Evolutionary conservation across 495 filamentous ascomycete genomes (phyloP).

Genomic region (Glutinoglossum americanum): DNA sequence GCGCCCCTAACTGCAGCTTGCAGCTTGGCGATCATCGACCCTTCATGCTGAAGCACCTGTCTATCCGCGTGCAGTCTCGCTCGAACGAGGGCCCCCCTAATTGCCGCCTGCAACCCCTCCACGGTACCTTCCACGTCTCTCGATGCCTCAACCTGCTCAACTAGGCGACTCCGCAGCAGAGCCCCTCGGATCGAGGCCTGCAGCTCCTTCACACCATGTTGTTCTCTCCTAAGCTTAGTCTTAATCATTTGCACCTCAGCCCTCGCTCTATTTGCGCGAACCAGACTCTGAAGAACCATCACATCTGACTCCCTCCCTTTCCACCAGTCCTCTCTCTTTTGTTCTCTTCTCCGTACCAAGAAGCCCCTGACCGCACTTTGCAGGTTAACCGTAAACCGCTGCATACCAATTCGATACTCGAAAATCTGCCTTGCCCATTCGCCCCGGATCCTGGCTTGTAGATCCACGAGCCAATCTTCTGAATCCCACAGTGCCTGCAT

Average conservation of each 20-base stretch:
- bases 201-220: slow-evolving; percentile 32
- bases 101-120: slow-evolving; percentile 22
- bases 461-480: slow-evolving; percentile 52
- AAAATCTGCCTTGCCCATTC: slow-evolving; percentile 56
- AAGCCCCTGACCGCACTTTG: slow-evolving; percentile 69
- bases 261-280: slow-evolving; percentile 57
- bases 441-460: slow-evolving; percentile 71
- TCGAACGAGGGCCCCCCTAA: slow-evolving; percentile 5
- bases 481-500: slow-evolving; percentile 88
- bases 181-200: slow-evolving; percentile 41
- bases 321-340: slow-evolving; percentile 40
- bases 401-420: slow-evolving; percentile 60
- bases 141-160: slow-evolving; percentile 29
- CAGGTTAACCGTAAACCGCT: slow-evolving; percentile 46
- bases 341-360: slow-evolving; percentile 42
- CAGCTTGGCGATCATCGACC: slow-evolving; percentile 4
- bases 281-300: slow-evolving; percentile 60
- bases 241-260: slow-evolving; percentile 41
- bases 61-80: slow-evolving; percentile 22
- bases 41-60: slow-evolving; percentile 20
- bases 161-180: slow-evolving; percentile 28
- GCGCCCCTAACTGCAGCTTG: slow-evolving; percentile 7
- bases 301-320: slow-evolving; percentile 50
- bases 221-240: slow-evolving; percentile 34
- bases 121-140: slow-evolving; percentile 12